A percentile compares a stretch with the other conserved stretches of the same genome.
Conservation (phyloP, 257 asterid genomes). For the Asclepias syriaca region DNA sequence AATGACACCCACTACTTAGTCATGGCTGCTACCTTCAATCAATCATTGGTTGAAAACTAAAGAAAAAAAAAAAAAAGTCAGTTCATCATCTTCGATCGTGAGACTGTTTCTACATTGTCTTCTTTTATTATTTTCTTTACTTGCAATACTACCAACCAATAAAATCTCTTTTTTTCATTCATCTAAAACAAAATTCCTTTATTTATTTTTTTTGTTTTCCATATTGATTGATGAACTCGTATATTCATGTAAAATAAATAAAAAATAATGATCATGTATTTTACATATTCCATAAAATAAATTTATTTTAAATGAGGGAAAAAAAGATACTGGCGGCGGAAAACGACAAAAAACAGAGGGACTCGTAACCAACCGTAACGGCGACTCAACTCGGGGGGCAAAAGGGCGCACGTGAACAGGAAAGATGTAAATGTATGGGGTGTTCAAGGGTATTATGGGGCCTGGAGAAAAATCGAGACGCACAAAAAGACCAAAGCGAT, state of each 20-base stretch:
- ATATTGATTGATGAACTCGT: too few relatives aligned
- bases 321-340: slow-evolving; percentile 14
- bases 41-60: background rate
- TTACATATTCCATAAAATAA: too few relatives aligned
- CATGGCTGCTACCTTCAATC: too few relatives aligned
- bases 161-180: background rate
- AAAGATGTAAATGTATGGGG: slow-evolving; percentile 5
- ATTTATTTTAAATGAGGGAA: background rate
- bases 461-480: background rate
- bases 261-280: too few relatives aligned
- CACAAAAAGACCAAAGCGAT: background rate
- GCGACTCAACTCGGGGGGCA: background rate
- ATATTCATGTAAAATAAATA: too few relatives aligned
- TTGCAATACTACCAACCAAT: too few relatives aligned
- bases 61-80: background rate
- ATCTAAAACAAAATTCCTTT: too few relatives aligned
- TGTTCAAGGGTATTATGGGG: slow-evolving; percentile 5
- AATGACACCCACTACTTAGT: too few relatives aligned
- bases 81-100: background rate
- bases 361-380: slow-evolving; percentile 1
- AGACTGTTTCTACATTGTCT: background rate
- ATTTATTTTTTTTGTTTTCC: too few relatives aligned
- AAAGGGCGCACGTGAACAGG: slow-evolving; percentile 4
- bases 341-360: slow-evolving; percentile 12
- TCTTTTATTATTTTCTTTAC: background rate